A percentile compares a stretch with the other conserved stretches of the same genome.
Evolutionary conservation across 179 eudicot species (phyloP).

Genomic region (Dionaea muscipula): DNA sequence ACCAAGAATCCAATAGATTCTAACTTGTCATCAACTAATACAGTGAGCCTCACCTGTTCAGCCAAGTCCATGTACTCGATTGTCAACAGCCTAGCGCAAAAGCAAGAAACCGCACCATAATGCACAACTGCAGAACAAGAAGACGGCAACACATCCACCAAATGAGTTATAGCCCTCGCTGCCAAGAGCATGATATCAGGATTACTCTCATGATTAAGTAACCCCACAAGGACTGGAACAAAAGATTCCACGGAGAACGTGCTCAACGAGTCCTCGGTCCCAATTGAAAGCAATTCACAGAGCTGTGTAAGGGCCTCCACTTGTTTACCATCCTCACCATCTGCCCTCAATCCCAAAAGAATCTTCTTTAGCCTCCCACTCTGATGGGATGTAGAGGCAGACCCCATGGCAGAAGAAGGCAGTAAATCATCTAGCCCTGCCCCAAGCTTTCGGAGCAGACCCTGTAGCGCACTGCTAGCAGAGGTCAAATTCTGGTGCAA

Average conservation of each 20-base stretch:
- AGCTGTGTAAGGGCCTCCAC: constrained; percentile 91
- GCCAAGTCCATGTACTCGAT: constrained; percentile 99
- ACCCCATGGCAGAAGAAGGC: constrained; percentile 70
- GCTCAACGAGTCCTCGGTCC: constrained; percentile 86
- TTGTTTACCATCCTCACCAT: constrained; percentile 92
- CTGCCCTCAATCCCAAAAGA: constrained; percentile 67
- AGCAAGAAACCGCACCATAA: constrained; percentile 86
- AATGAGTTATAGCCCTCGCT: constrained; percentile 80
- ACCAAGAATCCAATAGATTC: too few species aligned
- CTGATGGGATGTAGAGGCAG: constrained; percentile 84
- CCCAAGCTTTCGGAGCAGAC: constrained; percentile 74
- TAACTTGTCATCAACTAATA: background rate
- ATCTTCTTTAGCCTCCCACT: constrained; percentile 83
- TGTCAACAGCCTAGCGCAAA: constrained; percentile 81
- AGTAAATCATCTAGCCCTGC: constrained; percentile 91
- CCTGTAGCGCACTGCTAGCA: constrained; percentile 94
- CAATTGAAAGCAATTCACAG: constrained; percentile 82
- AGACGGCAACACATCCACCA: constrained; percentile 90
- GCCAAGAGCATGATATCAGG: constrained; percentile 98
- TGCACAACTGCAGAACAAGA: constrained; percentile 94
- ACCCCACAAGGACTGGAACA: constrained; percentile 84
- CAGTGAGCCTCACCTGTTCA: constrained; percentile 57
- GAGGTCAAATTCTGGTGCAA: constrained; percentile 82
- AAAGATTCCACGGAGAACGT: constrained; percentile 86
- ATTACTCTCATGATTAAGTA: constrained; percentile 84